Base-by-base conservation (phyloP, 495 filamentous ascomycete genomes). In the Hypoxylon fuscum region DNA sequence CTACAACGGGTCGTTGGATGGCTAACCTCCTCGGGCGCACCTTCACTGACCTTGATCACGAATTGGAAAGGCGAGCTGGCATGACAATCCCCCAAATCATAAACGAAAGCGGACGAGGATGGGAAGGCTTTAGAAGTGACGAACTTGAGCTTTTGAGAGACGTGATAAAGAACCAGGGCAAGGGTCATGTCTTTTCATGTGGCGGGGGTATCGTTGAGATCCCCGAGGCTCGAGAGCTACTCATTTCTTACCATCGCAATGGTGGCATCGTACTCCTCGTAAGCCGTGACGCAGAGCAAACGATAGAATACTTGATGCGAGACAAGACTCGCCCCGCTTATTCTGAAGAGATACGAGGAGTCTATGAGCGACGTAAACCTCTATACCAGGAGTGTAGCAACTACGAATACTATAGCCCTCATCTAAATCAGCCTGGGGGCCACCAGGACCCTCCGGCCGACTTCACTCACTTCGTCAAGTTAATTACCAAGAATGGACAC, bases 301-400 rank as follows among this genome's bases (percentile, higher is more conserved):
- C 97, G 29, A 92, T 99, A 80, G 87, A 91, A 44, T 98, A 90
- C 76, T 81, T 99, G 44, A 88, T 90, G 62, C 83, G 89, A 29
- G 95, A 99, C 77, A 91, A 96, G 78, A 91, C 90, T 15, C 85
- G 95, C 1, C 95, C 95, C 7, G 96, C 95, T 23, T 98, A 96
- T 71, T 86, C 92, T 11, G 95, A 96, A 65, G 90, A 98, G 58
- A 96, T 97, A 83, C 87, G 91, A 78, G 88, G 86, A 1, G 95
- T 99, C 23, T 98, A 94, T 84, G 79, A 92, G 42, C 89, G 96
- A 42, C 87, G 95, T 12, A 95, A 93, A 75, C 91, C 92, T 2
- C 96, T 91, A 87, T 98, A 90, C 76, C 80, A 89, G 53, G 88
- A 93, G 66, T 98, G 95, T 81, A 97, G 94, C 78, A 98, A 97